A percentile compares a stretch with the other conserved stretches of the same genome.
phyloP scores from a whole-genome alignment of 2,329 filamentous ascomycete genomes.

The Ophiosphaerella herpotricha region DNA sequence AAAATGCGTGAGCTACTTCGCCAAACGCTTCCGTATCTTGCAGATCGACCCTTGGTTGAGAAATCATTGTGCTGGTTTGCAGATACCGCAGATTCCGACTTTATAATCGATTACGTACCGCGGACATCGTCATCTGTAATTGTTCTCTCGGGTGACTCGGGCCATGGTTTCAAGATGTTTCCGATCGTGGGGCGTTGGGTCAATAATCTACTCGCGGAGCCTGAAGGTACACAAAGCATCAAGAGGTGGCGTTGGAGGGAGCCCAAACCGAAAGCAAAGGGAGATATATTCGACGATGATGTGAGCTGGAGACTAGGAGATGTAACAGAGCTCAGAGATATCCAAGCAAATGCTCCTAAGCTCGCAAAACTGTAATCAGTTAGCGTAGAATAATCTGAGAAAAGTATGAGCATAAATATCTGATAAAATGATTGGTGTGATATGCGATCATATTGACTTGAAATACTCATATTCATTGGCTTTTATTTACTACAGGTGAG shows the following conservation, averaged over 20 bases:
- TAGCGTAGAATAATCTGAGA: neutral
- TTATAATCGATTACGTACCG: conserved; percentile 64
- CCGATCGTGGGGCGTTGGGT: conserved; percentile 63
- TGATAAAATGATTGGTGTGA: neutral
- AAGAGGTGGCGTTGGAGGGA: conserved; percentile 60
- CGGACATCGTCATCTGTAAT: conserved; percentile 54
- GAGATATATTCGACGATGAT: conserved; percentile 49
- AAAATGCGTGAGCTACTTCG: conserved; percentile 57
- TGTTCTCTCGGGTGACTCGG: conserved; percentile 62
- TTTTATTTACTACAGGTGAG: conserved; percentile 3
- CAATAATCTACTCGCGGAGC: conserved; percentile 50
- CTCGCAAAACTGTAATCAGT: conserved; percentile 22
- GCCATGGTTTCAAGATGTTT: conserved; percentile 67
- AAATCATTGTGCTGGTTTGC: conserved; percentile 67
- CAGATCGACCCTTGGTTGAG: conserved; percentile 61
- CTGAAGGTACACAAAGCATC: conserved; percentile 50
- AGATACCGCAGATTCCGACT: conserved; percentile 65
- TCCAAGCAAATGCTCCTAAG: conserved; percentile 10
- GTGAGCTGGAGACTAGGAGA: conserved; percentile 56
- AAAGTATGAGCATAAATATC: neutral
- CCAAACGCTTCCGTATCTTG: conserved; percentile 59
- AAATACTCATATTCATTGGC: neutral
- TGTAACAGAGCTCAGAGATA: conserved; percentile 27
- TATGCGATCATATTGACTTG: neutral
- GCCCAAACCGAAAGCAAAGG: conserved; percentile 26